Conservation (phyloP, 2,329 filamentous ascomycete genomes). For the Shiraia sp. region DNA sequence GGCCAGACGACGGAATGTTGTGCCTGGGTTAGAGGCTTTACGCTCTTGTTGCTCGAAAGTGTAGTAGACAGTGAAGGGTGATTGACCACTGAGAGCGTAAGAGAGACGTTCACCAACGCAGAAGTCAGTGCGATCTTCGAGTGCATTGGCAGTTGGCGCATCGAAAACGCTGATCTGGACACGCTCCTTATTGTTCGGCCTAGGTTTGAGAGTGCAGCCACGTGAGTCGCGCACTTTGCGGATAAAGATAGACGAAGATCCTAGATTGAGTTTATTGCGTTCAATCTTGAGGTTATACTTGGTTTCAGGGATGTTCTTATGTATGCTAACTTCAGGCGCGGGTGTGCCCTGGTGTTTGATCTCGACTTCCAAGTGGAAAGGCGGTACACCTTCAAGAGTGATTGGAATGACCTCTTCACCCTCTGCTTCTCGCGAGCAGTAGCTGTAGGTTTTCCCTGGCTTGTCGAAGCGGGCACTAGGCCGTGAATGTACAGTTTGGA, state of each 20-base stretch:
- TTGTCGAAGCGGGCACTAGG: conserved; percentile 81
- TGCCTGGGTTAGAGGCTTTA: conserved; percentile 77
- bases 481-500: conserved; percentile 82
- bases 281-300: conserved; percentile 82
- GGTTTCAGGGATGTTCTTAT: conserved; percentile 76
- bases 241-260: conserved; percentile 87
- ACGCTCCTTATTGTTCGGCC: conserved; percentile 49
- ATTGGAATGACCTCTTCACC: conserved; percentile 88
- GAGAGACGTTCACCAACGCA: conserved; percentile 94
- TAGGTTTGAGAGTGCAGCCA: conserved; percentile 78
- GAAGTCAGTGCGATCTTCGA: conserved; percentile 84
- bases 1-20: conserved; percentile 89
- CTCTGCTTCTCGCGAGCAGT: conserved; percentile 82
- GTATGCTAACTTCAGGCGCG: conserved; percentile 77
- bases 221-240: conserved; percentile 85
- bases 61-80: conserved; percentile 92
- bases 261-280: conserved; percentile 79
- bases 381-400: conserved; percentile 77
- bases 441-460: conserved; percentile 92
- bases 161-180: conserved; percentile 93
- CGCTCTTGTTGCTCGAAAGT: conserved; percentile 78
- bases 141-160: conserved; percentile 84
- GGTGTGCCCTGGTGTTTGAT: conserved; percentile 87
- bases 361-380: conserved; percentile 88
- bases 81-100: conserved; percentile 86